phyloP scores from a whole-genome alignment of 371 early-diverging fungal species.

The Lichtheimia ramosa region DNA sequence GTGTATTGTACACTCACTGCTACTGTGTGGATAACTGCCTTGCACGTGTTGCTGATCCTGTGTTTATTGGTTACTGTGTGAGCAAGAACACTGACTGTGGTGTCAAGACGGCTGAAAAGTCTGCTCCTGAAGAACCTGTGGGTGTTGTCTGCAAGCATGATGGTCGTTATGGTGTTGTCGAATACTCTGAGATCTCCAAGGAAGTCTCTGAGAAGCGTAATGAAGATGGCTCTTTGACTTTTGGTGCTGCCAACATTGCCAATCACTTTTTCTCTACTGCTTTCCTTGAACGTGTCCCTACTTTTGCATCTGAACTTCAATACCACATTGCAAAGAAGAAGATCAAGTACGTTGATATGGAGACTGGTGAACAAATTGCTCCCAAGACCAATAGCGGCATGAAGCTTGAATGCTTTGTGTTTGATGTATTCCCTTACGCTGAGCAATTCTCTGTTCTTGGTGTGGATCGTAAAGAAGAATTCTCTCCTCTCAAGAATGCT shows the following conservation, averaged over 20 bases:
- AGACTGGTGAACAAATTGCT: slow-evolving; percentile 68
- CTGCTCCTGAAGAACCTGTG: slow-evolving; percentile 84
- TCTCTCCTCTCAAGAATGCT: slow-evolving; percentile 97
- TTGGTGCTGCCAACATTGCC: slow-evolving; percentile 95
- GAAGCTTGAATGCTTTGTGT: slow-evolving; percentile 96
- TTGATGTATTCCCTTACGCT: slow-evolving; percentile 94
- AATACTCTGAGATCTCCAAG: slow-evolving; percentile 91
- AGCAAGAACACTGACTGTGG: slow-evolving; percentile 89
- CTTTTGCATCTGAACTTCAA: slow-evolving; percentile 80
- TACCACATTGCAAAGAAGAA: slow-evolving; percentile 98
- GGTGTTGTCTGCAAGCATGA: slow-evolving; percentile 92
- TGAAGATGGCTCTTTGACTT: slow-evolving; percentile 72
- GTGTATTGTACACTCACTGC: slow-evolving; percentile 85
- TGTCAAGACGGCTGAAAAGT: slow-evolving; percentile 90
- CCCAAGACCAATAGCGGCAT: slow-evolving; percentile 91
- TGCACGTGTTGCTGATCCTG: slow-evolving; percentile 93
- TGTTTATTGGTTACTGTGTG: slow-evolving; percentile 89
- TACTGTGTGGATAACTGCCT: slow-evolving; percentile 97
- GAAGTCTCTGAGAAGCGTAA: slow-evolving; percentile 69
- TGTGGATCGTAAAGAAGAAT: slow-evolving; percentile 90
- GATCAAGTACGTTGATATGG: slow-evolving; percentile 88
- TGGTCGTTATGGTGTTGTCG: slow-evolving; percentile 85
- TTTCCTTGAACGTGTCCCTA: slow-evolving; percentile 83
- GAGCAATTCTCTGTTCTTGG: slow-evolving; percentile 88
- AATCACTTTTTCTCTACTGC: slow-evolving; percentile 96